Base-by-base conservation (phyloP, 306 rosid genomes). In the Rosa persica region DNA sequence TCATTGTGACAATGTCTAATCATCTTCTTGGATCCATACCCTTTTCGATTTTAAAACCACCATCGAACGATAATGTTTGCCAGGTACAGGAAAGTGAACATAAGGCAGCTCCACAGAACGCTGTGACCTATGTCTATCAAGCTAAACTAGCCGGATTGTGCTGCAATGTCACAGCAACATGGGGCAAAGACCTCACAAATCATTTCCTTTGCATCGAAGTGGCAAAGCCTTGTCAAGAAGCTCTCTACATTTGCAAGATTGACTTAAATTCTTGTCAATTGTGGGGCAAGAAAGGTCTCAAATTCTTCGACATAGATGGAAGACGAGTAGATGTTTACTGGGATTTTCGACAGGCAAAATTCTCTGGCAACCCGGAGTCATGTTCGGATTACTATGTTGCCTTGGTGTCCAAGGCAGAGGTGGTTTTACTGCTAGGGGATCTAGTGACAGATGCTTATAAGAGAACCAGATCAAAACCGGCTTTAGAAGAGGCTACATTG, bases 251-350 rank as follows among this genome's bases (percentile, higher is more conserved):
- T 30, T 89, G 90, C 80, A 91, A 85, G 80, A 81, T 91, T 12
- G 97, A 91, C 61, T 58, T 89, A 42, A 81, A 60, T 67, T 77
- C 86, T 0, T 81, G 81, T 4, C 91, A 88, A 1, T 72, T 86
- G 43, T 90, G 91, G 90, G 92, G 94, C 0, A 88, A 90, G 73
- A 89, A 91, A 48, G 92, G 92, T 66, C 90, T 89, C 22, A 91
- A 76, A 68, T 81, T 91, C 10, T 87, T 88, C 5, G 90, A 85
- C 23, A 38, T 89, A 40, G 84, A 83, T 16, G 89, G 90, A 39
- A 62, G 81, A 51, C 73, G 89, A 61, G 82, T 82, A 5, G 93
- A 90, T 34, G 47, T 88, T 60, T 89, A 72, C 67, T 92, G 97
- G 94, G 97, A 88, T 81, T 84, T 92, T 25, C 81, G 93, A 22